These are phyloP conservation scores for Coelastrella sp. DNA, from an alignment of 139 green algal species.

Conservation along the genomic window DNA sequence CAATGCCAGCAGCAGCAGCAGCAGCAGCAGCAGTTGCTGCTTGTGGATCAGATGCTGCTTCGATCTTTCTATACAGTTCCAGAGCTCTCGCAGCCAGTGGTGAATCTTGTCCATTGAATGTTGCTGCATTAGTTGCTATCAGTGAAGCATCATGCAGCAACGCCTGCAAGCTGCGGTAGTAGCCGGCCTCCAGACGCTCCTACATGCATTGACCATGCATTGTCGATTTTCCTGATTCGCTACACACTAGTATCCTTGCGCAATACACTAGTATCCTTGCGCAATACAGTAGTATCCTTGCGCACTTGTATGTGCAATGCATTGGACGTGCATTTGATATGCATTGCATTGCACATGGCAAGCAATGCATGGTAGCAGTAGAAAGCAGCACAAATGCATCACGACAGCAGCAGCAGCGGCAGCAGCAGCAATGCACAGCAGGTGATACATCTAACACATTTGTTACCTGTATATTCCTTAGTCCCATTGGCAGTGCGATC, in stretches of 20 bases:
- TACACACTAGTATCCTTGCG: no score
- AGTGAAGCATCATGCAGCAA: conserved; percentile 56
- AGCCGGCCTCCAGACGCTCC: conserved; percentile 47
- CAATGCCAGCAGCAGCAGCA: neutral
- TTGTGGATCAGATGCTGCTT: no score
- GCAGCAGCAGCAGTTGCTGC: neutral
- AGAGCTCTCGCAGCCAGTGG: conserved; percentile 26
- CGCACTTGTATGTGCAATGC: no score
- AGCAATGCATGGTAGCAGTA: no score
- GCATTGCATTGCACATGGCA: no score
- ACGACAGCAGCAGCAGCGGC: neutral
- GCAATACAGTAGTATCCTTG: no score
- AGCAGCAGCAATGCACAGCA: no score
- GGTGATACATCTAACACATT: neutral
- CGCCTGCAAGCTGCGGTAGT: conserved; percentile 60
- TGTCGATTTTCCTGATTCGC: no score
- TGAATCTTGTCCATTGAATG: conserved; percentile 62
- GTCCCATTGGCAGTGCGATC: conserved; percentile 64
- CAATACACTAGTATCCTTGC: no score
- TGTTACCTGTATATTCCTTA: conserved; percentile 42
- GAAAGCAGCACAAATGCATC: neutral
- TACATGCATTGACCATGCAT: no score
- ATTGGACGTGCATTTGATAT: no score
- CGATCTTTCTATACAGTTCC: neutral
- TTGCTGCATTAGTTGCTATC: conserved; percentile 60